Conservation (phyloP, 805 yeast genomes). For the Saccharomycopsis sp. region DNA sequence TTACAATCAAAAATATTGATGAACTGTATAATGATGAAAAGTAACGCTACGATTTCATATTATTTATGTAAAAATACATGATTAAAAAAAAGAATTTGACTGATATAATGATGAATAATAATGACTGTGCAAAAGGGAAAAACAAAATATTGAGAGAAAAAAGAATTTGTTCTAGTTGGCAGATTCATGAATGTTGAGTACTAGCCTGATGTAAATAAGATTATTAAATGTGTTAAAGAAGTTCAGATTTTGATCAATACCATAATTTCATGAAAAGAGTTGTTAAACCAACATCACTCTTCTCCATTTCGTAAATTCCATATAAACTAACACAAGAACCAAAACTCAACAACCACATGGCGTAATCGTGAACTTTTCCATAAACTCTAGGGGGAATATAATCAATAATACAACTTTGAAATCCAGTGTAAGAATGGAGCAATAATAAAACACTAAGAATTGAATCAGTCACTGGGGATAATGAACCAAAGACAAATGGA, state of each 20-base stretch:
- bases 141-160: background rate
- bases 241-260: background rate
- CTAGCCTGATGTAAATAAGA: background rate
- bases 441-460: slow-evolving; percentile 53
- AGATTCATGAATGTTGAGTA: background rate
- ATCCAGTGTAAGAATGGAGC: slow-evolving; percentile 77
- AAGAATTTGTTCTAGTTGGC: background rate
- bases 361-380: slow-evolving; percentile 63
- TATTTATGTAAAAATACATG: too few species aligned
- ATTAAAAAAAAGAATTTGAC: too few species aligned
- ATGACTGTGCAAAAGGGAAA: background rate
- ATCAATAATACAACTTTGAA: slow-evolving; percentile 85
- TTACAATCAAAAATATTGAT: too few species aligned
- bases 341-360: slow-evolving; percentile 54
- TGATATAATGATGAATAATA: too few species aligned
- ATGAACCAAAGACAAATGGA: slow-evolving; percentile 69
- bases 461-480: slow-evolving; percentile 64
- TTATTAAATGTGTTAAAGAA: too few species aligned
- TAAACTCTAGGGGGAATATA: slow-evolving; percentile 83
- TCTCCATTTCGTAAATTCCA: slow-evolving; percentile 77
- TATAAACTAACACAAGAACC: slow-evolving; percentile 65
- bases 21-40: too few species aligned
- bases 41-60: too few species aligned
- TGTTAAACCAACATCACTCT: slow-evolving; percentile 59
- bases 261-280: slow-evolving; percentile 38